Evolutionary conservation across 306 rosid genomes (phyloP), one percentile per base, ranked within the genome.

Genomic region (Styphnolobium japonicum): DNA sequence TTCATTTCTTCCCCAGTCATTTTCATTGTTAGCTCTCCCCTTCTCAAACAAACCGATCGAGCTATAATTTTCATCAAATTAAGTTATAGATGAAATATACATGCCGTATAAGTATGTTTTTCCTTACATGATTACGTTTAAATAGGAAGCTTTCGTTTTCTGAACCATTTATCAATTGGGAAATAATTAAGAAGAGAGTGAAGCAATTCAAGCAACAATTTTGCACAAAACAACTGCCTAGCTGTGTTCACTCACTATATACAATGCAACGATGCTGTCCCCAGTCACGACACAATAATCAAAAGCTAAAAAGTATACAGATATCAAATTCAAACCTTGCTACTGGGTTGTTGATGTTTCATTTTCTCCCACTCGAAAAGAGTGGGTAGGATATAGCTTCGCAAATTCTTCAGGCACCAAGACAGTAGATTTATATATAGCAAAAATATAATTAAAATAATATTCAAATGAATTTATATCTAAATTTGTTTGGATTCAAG

Each of bases 301-400:
- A 12, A 71, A 55, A 37, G 10, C 53, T 14, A 21, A 58, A 11
- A 12, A 12, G 10, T 23, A 23, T 4, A 11, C 52, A 49, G 16
- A 76, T 66, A 52, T 52, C 56, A 51, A 51, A 77, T 36, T 64
- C 81, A 23, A 64, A 51, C 4, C 55, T 22, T 51, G 19, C 31
- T 62, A 18, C 53, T 15, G 39, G 79, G 57, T 77, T 33, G 81
- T 77, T 77, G 45, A n/a, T 52, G 53, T 52, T 51, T 77, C 81
- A 65, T 51, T 77, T 77, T 77, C 74, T 37, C 23, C 55, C 51
- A 65, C 53, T 65, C 7, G 14, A 37, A 36, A 56, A 36, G 3
- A 31, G 12, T 4, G 27, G 12, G 31, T 16, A n/a, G 25, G 12
- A 33, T 62, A 48, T 63, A 15, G 7, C 18, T 19, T 22, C 0